Conservation (phyloP, 345 rosid species). For the Excoecaria agallocha region DNA sequence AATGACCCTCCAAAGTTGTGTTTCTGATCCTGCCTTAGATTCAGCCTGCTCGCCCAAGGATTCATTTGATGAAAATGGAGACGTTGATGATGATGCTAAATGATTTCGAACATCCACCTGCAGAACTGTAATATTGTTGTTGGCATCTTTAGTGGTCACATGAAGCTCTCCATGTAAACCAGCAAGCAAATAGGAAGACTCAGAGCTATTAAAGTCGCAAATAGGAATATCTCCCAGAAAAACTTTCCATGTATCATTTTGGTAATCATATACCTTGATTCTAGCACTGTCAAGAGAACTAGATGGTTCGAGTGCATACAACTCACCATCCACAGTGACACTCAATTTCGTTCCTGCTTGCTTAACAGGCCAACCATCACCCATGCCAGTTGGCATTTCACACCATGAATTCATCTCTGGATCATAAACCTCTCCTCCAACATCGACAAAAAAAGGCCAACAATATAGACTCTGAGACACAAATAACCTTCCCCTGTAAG, state of each 20-base stretch:
- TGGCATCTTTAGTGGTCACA: conserved; percentile 67
- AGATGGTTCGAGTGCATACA: conserved; percentile 78
- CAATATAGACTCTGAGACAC: conserved; percentile 88
- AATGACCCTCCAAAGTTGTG: conserved; percentile 45
- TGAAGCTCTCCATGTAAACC: conserved; percentile 81
- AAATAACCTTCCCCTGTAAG: conserved; percentile 74
- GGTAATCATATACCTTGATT: conserved; percentile 79
- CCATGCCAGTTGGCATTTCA: conserved; percentile 94
- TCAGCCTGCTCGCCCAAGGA: conserved; percentile 4
- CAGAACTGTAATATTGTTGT: conserved; percentile 43
- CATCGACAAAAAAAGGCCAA: conserved; percentile 94
- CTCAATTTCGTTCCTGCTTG: conserved; percentile 83
- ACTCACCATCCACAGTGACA: conserved; percentile 63
- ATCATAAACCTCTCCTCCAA: conserved; percentile 85
- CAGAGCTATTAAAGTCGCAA: conserved; percentile 51
- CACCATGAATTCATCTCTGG: conserved; percentile 70
- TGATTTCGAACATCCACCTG: conserved; percentile 50
- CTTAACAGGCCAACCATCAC: conserved; percentile 92
- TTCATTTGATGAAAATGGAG: conserved; percentile 18
- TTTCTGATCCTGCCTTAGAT: conserved; percentile 29
- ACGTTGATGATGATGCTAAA: conserved; percentile 20
- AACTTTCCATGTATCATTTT: conserved; percentile 82
- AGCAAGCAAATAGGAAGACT: conserved; percentile 80
- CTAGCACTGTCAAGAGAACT: conserved; percentile 58
- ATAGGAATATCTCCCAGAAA: conserved; percentile 68